Evolutionary conservation across 106 monocot genomes (phyloP).

Genomic region (Acanthochlamys bracteata): DNA sequence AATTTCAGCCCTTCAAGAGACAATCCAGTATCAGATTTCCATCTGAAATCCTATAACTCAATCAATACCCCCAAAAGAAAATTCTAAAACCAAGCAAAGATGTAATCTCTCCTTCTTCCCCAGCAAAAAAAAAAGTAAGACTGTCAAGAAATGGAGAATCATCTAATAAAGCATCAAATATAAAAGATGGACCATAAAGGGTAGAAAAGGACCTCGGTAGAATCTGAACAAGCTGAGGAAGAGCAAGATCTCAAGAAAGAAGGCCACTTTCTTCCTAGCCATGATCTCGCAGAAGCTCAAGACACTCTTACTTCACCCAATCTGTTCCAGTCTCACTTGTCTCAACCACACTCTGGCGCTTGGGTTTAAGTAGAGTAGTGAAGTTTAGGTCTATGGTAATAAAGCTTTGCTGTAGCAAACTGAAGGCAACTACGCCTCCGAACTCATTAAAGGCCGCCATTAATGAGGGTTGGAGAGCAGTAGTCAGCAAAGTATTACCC

Average conservation of each 20-base stretch:
- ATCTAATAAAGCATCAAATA: neutral
- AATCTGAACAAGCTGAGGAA: conserved; percentile 21
- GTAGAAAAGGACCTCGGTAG: conserved; percentile 25
- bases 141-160: neutral
- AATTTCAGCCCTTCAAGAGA: too few species aligned
- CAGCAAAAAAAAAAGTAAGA: neutral
- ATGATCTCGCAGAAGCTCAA: conserved; percentile 1
- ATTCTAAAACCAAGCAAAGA: too few species aligned
- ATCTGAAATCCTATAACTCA: too few species aligned
- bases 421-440: neutral
- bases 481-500: too few species aligned
- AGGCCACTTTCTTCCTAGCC: conserved; percentile 10
- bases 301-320: neutral
- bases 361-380: neutral
- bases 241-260: conserved; percentile 31
- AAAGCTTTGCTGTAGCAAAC: conserved; percentile 2
- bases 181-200: neutral
- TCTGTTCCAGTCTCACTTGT: neutral
- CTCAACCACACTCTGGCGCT: too few species aligned
- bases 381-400: neutral
- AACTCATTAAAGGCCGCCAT: conserved; percentile 5
- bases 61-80: too few species aligned
- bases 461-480: neutral
- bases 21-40: too few species aligned
- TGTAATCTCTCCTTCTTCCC: too few species aligned